Evolutionary conservation across 1,284 basidiomycete genomes (phyloP).

Genomic region (Pterulicium gracile): DNA sequence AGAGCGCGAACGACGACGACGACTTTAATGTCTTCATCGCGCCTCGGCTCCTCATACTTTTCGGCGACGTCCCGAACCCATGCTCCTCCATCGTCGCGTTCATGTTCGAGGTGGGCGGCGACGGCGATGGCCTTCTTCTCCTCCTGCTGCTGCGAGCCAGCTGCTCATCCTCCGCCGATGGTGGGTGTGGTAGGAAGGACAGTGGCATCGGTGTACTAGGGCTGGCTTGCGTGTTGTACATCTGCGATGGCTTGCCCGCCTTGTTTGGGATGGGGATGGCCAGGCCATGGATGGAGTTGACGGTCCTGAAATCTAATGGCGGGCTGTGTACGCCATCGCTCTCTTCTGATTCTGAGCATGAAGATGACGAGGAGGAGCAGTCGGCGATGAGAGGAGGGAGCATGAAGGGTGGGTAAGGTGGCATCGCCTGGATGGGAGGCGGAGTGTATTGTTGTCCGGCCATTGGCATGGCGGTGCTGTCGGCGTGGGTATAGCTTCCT

Average conservation of each 20-base stretch:
- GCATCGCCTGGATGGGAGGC: slow-evolving; percentile 12
- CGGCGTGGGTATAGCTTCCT: slow-evolving; percentile 9
- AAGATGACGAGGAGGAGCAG: slow-evolving; percentile 24
- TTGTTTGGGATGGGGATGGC: neutral
- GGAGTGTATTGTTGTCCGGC: slow-evolving; percentile 14
- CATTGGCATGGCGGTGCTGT: slow-evolving; percentile 6
- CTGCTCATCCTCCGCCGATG: neutral
- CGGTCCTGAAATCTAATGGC: slow-evolving; percentile 14
- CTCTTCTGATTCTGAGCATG: slow-evolving; percentile 54
- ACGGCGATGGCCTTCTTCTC: neutral
- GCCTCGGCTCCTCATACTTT: too few relatives aligned
- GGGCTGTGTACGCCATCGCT: slow-evolving; percentile 37
- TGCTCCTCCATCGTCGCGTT: too few relatives aligned
- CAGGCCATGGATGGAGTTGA: slow-evolving; percentile 2
- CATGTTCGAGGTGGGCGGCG: too few relatives aligned
- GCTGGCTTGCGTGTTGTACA: neutral
- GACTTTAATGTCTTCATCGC: too few relatives aligned
- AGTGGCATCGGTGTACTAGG: neutral
- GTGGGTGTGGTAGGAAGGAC: neutral
- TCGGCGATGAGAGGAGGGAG: slow-evolving; percentile 46
- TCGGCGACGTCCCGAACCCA: too few relatives aligned
- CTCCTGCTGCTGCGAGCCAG: neutral
- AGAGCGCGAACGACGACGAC: neutral
- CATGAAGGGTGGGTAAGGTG: slow-evolving; percentile 9
- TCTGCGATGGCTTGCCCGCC: too few relatives aligned